These are phyloP conservation scores for Cystobasidium sp. DNA, from an alignment of 1,284 basidiomycete genomes.

Conservation along the genomic window DNA sequence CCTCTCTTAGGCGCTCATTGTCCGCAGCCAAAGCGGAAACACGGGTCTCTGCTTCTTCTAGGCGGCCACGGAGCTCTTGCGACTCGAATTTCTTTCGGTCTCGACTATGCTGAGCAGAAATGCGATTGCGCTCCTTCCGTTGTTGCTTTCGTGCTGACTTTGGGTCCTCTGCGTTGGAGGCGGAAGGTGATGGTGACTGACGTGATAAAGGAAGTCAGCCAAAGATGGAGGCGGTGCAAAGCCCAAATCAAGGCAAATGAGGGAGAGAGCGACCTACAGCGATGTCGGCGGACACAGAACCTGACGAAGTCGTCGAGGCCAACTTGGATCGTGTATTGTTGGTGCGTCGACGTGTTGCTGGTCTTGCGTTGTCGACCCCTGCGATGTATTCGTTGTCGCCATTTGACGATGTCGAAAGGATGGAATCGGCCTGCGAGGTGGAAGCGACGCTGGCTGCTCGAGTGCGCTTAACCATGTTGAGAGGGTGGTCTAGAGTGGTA, in stretches of 20 bases:
- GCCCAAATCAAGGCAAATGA: not conserved
- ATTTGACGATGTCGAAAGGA: not conserved
- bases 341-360: constrained; percentile 11
- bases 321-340: not conserved
- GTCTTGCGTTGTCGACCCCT: not conserved
- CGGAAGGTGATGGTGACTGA: not conserved
- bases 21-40: constrained; percentile 17
- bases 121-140: constrained; percentile 43
- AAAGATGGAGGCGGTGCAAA: constrained; percentile 8
- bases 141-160: constrained; percentile 19
- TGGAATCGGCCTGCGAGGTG: not conserved
- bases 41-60: constrained; percentile 23
- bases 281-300: not conserved
- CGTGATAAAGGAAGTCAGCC: not conserved
- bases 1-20: constrained; percentile 21
- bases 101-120: constrained; percentile 32
- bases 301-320: not conserved
- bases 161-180: not conserved
- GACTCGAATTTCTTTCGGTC: constrained; percentile 35
- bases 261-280: not conserved
- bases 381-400: not conserved
- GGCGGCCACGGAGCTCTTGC: constrained; percentile 22
- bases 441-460: constrained; percentile 15
- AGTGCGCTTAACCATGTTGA: constrained; percentile 10
- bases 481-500: not conserved